Evolutionary conservation across 768 basidiomycete genomes (phyloP).

Genomic region (Pleurotus pulmonarius): DNA sequence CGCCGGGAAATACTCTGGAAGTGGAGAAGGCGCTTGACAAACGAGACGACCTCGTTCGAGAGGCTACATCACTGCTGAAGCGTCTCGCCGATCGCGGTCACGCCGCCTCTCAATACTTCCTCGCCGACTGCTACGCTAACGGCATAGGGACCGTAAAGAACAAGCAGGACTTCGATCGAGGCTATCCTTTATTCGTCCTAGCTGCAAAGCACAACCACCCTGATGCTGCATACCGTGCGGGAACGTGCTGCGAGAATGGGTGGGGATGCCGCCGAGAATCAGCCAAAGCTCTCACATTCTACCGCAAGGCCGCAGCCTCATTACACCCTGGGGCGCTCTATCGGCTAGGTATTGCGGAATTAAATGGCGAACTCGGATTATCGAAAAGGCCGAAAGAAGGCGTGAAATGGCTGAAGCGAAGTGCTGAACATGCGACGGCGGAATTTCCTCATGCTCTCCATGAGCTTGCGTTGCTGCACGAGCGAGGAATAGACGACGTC

Average conservation of each 20-base stretch:
- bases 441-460: constrained; percentile 97
- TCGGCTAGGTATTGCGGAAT: constrained; percentile 90
- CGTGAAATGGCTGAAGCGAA: constrained; percentile 97
- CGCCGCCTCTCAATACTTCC: constrained; percentile 92
- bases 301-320: constrained; percentile 88
- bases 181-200: constrained; percentile 92
- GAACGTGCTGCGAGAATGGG: constrained; percentile 97
- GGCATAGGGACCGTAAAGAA: constrained; percentile 92
- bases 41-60: constrained; percentile 83
- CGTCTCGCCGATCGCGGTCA: constrained; percentile 93
- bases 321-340: constrained; percentile 95
- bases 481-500: constrained; percentile 97
- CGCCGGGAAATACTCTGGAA: constrained; percentile 71
- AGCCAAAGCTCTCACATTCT: constrained; percentile 89
- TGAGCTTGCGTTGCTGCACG: constrained; percentile 90
- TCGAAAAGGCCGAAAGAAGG: constrained; percentile 90
- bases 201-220: constrained; percentile 97
- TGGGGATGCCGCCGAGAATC: constrained; percentile 96
- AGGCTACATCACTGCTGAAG: constrained; percentile 85
- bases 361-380: constrained; percentile 91
- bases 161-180: constrained; percentile 95
- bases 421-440: constrained; percentile 89
- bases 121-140: constrained; percentile 97
- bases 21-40: constrained; percentile 80
- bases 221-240: constrained; percentile 92